Evolutionary conservation across 2,329 filamentous ascomycete genomes (phyloP).

Genomic region (Aspergillus candidus): DNA sequence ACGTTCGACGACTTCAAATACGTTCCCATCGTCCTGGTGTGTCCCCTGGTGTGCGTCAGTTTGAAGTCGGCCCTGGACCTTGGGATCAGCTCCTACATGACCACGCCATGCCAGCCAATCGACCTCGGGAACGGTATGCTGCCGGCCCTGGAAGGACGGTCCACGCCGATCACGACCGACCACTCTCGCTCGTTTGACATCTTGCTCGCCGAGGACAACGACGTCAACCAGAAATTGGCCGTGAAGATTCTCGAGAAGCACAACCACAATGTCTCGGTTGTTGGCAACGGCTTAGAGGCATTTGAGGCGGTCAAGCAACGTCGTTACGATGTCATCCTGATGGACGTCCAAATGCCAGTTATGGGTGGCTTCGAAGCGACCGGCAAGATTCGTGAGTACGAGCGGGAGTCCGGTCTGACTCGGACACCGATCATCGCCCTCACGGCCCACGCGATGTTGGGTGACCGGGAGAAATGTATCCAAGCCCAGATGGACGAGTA

Average conservation of each 20-base stretch:
- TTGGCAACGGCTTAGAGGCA: conserved; percentile 89
- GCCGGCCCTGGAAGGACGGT: conserved; percentile 85
- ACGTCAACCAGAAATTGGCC: conserved; percentile 90
- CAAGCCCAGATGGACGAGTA: conserved; percentile 99
- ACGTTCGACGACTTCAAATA: conserved; percentile 96
- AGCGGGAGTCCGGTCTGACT: conserved; percentile 70
- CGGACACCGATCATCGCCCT: conserved; percentile 93
- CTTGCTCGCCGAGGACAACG: conserved; percentile 90
- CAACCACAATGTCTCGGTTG: conserved; percentile 64
- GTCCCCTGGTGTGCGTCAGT: conserved; percentile 81
- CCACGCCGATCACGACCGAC: conserved; percentile 83
- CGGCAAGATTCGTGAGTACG: conserved; percentile 91
- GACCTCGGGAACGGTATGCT: conserved; percentile 96
- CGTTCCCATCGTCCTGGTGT: conserved; percentile 87
- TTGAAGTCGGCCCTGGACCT: conserved; percentile 90
- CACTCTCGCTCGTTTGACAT: conserved; percentile 96
- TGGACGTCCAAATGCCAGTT: conserved; percentile 99
- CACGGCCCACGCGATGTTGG: conserved; percentile 97
- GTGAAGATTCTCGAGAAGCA: conserved; percentile 98
- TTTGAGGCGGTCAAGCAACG: conserved; percentile 87
- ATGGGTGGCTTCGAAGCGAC: conserved; percentile 99
- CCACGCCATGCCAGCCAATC: conserved; percentile 86
- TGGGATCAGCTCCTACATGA: conserved; percentile 99
- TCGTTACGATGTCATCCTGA: conserved; percentile 92
- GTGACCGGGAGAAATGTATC: conserved; percentile 95